Evolutionary conservation across 2,329 filamentous ascomycete genomes (phyloP).

Genomic region (Claviceps digitariae): DNA sequence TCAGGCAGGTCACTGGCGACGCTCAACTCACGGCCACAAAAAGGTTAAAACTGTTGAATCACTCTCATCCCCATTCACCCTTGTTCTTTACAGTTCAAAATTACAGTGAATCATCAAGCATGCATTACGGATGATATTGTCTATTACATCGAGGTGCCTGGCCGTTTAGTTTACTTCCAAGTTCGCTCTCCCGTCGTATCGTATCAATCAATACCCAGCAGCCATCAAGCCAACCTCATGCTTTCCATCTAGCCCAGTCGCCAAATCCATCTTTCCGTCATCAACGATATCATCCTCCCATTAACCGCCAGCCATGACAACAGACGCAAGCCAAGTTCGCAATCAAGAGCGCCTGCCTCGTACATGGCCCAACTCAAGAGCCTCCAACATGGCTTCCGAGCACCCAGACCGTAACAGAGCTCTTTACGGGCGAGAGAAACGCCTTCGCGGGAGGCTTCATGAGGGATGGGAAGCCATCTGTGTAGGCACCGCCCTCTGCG

Average conservation of each 20-base stretch:
- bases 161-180: neutral
- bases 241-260: neutral
- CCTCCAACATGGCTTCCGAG: neutral
- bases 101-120: neutral
- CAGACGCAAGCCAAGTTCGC: neutral
- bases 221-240: neutral
- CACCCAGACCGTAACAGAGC: neutral
- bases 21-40: neutral
- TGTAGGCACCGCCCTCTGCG: slow-evolving; percentile 15
- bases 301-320: neutral
- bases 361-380: neutral
- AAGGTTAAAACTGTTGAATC: neutral
- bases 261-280: neutral
- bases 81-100: neutral
- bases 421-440: neutral
- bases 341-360: neutral
- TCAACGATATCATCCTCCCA: neutral
- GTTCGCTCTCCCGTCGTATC: neutral
- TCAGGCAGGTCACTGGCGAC: neutral
- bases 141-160: neutral
- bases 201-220: neutral
- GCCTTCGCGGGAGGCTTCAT: slow-evolving; percentile 6
- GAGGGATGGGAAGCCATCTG: slow-evolving; percentile 11
- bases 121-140: neutral
- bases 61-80: neutral